These are phyloP conservation scores for Beta macrorhiza DNA, from an alignment of 179 eudicot genomes.

Conservation along the genomic window DNA sequence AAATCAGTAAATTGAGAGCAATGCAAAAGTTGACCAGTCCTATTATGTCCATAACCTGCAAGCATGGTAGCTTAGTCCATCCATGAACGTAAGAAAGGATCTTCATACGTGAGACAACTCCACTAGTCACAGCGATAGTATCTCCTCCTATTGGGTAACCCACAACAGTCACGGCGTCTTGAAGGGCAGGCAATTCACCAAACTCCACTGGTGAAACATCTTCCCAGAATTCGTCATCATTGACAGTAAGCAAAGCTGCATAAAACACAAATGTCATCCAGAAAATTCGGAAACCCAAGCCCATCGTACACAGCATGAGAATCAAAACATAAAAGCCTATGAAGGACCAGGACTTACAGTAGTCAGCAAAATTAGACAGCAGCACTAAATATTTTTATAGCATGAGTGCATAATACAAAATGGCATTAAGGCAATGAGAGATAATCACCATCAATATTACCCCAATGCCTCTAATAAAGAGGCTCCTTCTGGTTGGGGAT, in stretches of 20 bases:
- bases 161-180: slow-evolving; percentile 93
- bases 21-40: not conserved
- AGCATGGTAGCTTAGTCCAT: slow-evolving; percentile 84
- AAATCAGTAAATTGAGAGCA: not conserved
- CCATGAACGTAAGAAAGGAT: slow-evolving; percentile 86
- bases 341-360: not conserved
- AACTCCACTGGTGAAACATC: slow-evolving; percentile 78
- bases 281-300: slow-evolving; percentile 8
- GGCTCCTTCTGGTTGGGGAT: too few relatives aligned
- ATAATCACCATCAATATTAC: not conserved
- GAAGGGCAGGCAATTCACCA: slow-evolving; percentile 84
- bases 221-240: slow-evolving; percentile 82
- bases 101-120: slow-evolving; percentile 89
- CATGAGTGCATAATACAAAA: too few relatives aligned
- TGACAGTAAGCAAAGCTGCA: slow-evolving; percentile 85
- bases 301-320: not conserved
- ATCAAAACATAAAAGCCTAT: not conserved
- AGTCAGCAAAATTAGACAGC: not conserved
- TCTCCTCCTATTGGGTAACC: slow-evolving; percentile 97
- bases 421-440: not conserved
- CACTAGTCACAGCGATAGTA: slow-evolving; percentile 89
- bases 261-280: not conserved
- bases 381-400: not conserved
- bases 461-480: not conserved
- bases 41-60: slow-evolving; percentile 53